Conservation (phyloP, 345 rosid genomes). For the Lagerstroemia speciosa region DNA sequence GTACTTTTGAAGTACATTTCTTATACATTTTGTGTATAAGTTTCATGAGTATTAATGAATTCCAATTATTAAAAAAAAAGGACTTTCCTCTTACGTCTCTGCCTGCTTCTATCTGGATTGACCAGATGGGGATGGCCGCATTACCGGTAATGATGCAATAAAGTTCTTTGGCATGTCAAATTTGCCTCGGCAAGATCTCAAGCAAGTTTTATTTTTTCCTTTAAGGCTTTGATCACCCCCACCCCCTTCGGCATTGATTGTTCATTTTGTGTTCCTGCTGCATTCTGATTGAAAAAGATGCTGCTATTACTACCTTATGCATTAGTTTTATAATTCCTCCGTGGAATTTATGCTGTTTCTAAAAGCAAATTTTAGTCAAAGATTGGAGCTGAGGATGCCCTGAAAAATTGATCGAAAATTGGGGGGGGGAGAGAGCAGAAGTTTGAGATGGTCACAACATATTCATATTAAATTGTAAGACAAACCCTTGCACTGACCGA, state of each 20-base stretch:
- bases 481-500: background rate
- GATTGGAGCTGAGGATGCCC: background rate
- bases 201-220: conserved; percentile 43
- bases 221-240: background rate
- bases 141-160: conserved; percentile 80
- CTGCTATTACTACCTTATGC: background rate
- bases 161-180: conserved; percentile 75
- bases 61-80: background rate
- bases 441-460: background rate
- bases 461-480: background rate
- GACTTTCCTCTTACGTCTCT: background rate
- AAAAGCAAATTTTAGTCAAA: background rate
- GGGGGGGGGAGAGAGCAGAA: too few species aligned
- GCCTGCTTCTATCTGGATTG: background rate
- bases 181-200: conserved; percentile 71
- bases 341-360: background rate
- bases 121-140: conserved; percentile 79
- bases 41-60: too few species aligned
- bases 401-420: too few species aligned
- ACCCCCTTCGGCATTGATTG: background rate
- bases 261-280: background rate
- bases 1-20: too few species aligned
- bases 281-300: too few species aligned
- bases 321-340: too few species aligned
- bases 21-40: too few species aligned